Base-by-base conservation (phyloP, 352 stramenopile genomes). In the Phytophthora kernoviae region DNA sequence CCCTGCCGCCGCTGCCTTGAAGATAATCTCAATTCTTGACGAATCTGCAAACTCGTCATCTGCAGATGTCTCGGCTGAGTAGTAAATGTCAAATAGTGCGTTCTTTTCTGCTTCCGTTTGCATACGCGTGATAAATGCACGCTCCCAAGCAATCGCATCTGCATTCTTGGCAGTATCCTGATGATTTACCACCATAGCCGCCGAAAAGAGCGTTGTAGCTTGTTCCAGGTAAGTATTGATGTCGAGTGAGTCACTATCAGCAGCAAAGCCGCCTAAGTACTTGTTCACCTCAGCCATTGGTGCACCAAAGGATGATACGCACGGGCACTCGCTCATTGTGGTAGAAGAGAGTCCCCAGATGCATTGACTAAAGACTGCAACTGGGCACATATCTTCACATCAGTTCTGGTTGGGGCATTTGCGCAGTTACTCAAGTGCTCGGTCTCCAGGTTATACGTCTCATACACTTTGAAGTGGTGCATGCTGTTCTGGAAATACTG, bases 401-500 rank as follows among this genome's bases (percentile, higher is more conserved):
- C 72, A 21, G 58, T 36, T 48, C 64, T 55, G 18, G 75, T 33
- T 0, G 62, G 58, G 40, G 58, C 26, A 51, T 65, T 32, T 8
- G 42, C 58, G 78, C 67, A 69, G 47, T 84, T 78, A 5, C 40
- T 54, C 30, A 89, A 74, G 51, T 90, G 80, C 26, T 74, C 46
- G 15, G 67, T 12, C n/a, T 62, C 78, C 22, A 88, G 21, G 22
- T 57, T 64, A 53, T 86, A 74, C 20, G 51, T 63, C 20, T 77
- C 69, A 49, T 88, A 88, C 22, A 86, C 30, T 46, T 79, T 57
- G 21, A 87, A 87, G 45, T 81, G 63, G 1, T 65, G 46, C 68
- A 84, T 59, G 17, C 61, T 75, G 65, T 88, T 88, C 61, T 88
- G 79, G 39, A 87, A 88, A 56, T 85, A 87, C 36, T 88, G 76